Percentiles rank a stretch among this genome's conserved stretches.
These are phyloP conservation scores for Gossypium davidsonii DNA, from an alignment of 441 rosid species.

Conservation along the genomic window DNA sequence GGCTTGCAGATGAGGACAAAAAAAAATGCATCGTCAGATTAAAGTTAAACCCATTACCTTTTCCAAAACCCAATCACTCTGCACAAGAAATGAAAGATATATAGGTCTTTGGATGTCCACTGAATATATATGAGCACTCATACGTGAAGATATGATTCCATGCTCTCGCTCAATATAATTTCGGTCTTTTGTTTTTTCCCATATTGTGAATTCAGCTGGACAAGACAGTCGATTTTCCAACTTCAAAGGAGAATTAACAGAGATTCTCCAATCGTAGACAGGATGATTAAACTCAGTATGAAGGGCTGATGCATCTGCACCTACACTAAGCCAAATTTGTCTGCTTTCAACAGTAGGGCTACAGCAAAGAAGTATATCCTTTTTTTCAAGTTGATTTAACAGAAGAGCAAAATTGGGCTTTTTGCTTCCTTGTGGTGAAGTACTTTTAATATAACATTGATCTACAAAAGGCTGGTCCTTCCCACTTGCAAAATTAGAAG, in stretches of 20 bases:
- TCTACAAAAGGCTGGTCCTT: constrained; percentile 74
- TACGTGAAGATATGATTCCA: constrained; percentile 63
- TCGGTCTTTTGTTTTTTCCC: constrained; percentile 85
- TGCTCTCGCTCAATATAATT: constrained; percentile 57
- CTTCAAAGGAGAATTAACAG: constrained; percentile 80
- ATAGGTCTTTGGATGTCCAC: constrained; percentile 76
- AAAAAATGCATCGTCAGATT: constrained; percentile 11
- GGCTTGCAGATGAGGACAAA: constrained; percentile 1
- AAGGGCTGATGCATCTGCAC: constrained; percentile 90
- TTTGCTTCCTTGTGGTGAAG: constrained; percentile 58
- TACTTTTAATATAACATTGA: constrained; percentile 65
- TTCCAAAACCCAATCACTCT: constrained; percentile 93
- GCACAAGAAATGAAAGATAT: constrained; percentile 67
- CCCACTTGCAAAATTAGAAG: constrained; percentile 51
- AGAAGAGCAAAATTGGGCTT: constrained; percentile 44
- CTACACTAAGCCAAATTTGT: constrained; percentile 81
- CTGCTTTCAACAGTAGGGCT: constrained; percentile 51
- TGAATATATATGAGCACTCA: constrained; percentile 58
- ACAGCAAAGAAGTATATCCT: constrained; percentile 78
- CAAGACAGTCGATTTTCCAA: constrained; percentile 96
- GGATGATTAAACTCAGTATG: constrained; percentile 88
- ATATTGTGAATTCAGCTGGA: constrained; percentile 73
- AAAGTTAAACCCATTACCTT: constrained; percentile 46
- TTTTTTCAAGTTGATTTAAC: constrained; percentile 87
- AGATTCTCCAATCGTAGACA: constrained; percentile 95